Conservation (phyloP, 2,329 filamentous ascomycete genomes). For the Alternaria atra region DNA sequence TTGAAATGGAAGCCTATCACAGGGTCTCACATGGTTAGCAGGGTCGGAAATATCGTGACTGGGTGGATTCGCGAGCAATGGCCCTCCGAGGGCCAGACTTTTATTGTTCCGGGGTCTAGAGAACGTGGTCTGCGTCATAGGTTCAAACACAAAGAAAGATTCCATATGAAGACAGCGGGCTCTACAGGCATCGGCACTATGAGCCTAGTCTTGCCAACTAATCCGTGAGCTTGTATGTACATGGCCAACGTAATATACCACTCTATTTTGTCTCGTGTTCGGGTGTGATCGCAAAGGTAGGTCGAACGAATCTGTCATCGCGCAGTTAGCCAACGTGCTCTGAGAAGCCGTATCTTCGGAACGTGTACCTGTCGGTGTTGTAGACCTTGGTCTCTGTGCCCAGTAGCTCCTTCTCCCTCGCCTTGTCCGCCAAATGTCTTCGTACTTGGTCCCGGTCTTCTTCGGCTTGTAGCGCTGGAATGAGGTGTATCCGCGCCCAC, state of each 20-base stretch:
- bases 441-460: conserved; percentile 95
- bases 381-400: conserved; percentile 87
- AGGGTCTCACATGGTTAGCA: background rate
- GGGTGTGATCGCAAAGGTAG: conserved; percentile 80
- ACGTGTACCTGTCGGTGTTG: conserved; percentile 81
- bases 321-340: conserved; percentile 14
- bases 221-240: conserved; percentile 24
- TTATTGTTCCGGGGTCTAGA: background rate
- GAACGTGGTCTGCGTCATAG: background rate
- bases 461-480: conserved; percentile 92
- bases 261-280: conserved; percentile 66
- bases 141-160: conserved; percentile 19
- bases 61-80: background rate
- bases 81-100: background rate
- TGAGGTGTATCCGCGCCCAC: conserved; percentile 95
- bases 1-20: background rate
- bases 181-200: conserved; percentile 1
- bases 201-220: background rate
- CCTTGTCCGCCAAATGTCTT: conserved; percentile 84
- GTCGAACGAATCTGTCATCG: conserved; percentile 65
- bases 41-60: background rate
- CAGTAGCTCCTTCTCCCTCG: conserved; percentile 87
- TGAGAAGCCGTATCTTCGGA: too few relatives aligned
- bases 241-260: conserved; percentile 8
- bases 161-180: conserved; percentile 16